phyloP scores from a whole-genome alignment of 139 green algal species.

The Microglena sp. region DNA sequence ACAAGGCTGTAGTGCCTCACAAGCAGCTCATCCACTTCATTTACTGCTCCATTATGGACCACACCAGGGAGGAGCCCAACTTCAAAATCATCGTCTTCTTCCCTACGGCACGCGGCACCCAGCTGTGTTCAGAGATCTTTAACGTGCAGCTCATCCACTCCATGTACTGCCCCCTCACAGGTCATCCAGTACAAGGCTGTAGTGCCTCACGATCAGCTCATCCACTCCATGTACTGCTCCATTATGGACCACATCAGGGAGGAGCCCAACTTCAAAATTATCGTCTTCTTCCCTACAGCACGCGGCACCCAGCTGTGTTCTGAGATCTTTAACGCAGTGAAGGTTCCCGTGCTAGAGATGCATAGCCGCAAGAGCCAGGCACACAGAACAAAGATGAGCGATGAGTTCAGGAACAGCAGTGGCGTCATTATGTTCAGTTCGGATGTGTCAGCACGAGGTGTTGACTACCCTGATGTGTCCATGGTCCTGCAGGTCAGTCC shows the following conservation, averaged over 20 bases:
- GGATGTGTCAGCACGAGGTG: conserved; percentile 83
- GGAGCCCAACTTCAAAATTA: too few species aligned
- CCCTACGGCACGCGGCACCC: conserved; percentile 70
- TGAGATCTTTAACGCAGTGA: conserved; percentile 23
- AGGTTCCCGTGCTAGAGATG: conserved; percentile 69
- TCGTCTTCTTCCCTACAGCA: conserved; percentile 88
- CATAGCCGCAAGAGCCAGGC: conserved; percentile 71
- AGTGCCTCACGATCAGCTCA: conserved; percentile 8
- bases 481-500: conserved; percentile 84
- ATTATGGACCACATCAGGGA: conserved; percentile 27
- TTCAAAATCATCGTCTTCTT: conserved; percentile 86
- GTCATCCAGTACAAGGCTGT: too few species aligned
- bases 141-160: too few species aligned
- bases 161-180: too few species aligned
- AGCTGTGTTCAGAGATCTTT: too few species aligned
- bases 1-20: too few species aligned
- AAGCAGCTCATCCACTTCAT: too few species aligned
- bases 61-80: conserved; percentile 18
- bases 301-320: conserved; percentile 50
- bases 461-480: conserved; percentile 91
- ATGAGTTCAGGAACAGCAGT: conserved; percentile 51
- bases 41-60: too few species aligned
- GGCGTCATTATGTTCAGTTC: conserved; percentile 69
- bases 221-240: conserved; percentile 19
- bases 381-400: conserved; percentile 8